Evolutionary conservation across 306 rosid species (phyloP).

Genomic region (Dalbergia cultrata): DNA sequence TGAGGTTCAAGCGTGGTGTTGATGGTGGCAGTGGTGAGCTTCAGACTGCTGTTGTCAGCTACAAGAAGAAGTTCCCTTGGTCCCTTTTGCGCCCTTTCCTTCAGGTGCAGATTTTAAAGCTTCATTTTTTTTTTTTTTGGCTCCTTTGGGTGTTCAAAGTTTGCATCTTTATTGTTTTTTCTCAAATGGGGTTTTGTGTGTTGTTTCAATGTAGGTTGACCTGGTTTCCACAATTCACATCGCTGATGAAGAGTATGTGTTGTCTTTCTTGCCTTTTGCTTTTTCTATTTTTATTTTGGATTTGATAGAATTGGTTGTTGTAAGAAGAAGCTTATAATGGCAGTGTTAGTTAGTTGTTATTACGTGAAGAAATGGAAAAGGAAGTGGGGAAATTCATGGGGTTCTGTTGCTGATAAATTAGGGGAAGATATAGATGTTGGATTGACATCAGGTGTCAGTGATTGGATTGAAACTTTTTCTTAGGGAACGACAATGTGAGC

Average conservation of each 20-base stretch:
- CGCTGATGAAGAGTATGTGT: slow-evolving; percentile 88
- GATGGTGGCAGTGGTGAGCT: slow-evolving; percentile 69
- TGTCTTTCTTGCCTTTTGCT: slow-evolving; percentile 34
- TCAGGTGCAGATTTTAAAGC: slow-evolving; percentile 55
- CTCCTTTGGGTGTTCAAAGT: background rate
- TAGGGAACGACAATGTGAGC: slow-evolving; percentile 6
- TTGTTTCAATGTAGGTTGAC: slow-evolving; percentile 73
- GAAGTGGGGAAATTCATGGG: slow-evolving; percentile 5
- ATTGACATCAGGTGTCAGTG: slow-evolving; percentile 20
- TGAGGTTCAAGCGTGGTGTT: slow-evolving; percentile 75
- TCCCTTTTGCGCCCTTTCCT: slow-evolving; percentile 78
- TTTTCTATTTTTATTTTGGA: background rate
- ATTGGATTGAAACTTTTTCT: slow-evolving; percentile 13
- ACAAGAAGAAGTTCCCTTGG: slow-evolving; percentile 90
- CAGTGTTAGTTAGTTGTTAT: background rate
- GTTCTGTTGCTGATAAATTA: slow-evolving; percentile 33
- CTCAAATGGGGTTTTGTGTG: slow-evolving; percentile 29
- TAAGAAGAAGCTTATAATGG: slow-evolving; percentile 9
- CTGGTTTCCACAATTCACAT: slow-evolving; percentile 97
- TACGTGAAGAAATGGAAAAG: background rate
- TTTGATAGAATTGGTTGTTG: slow-evolving; percentile 26
- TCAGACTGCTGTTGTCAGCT: slow-evolving; percentile 89
- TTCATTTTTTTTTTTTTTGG: background rate
- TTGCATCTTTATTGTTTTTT: slow-evolving; percentile 26
- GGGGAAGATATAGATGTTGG: slow-evolving; percentile 12